Evolutionary conservation across 2,329 filamentous ascomycete genomes (phyloP).

Genomic region (Cytospora mali): DNA sequence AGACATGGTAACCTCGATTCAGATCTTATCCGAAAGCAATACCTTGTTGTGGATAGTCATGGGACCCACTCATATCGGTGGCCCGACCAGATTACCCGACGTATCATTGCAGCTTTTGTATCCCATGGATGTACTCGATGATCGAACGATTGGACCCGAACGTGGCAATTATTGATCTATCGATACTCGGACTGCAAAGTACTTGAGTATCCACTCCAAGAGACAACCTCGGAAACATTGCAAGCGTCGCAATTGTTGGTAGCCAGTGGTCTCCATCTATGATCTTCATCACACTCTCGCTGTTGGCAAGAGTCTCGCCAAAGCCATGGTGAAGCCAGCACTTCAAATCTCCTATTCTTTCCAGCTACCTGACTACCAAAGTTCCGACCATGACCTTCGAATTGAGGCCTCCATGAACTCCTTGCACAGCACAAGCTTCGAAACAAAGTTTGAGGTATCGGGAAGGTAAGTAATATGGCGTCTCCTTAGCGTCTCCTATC

Average conservation of each 20-base stretch:
- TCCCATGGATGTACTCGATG: not conserved
- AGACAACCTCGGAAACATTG: too few relatives aligned
- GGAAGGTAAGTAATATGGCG: not conserved
- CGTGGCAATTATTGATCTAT: not conserved
- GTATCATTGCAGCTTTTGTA: not conserved
- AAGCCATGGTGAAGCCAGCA: too few relatives aligned
- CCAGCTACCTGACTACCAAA: not conserved
- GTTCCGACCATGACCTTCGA: not conserved
- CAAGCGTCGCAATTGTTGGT: not conserved
- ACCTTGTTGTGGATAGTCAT: not conserved
- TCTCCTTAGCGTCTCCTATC: not conserved
- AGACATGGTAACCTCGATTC: too few relatives aligned
- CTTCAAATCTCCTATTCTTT: not conserved
- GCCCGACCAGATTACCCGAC: not conserved
- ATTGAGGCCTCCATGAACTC: not conserved
- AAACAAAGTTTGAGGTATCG: not conserved
- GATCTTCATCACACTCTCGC: too few relatives aligned
- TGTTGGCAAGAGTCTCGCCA: not conserved
- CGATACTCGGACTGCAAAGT: not conserved
- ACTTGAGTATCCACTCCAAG: too few relatives aligned
- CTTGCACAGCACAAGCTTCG: not conserved
- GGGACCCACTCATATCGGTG: not conserved
- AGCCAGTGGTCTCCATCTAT: not conserved
- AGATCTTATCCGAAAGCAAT: too few relatives aligned
- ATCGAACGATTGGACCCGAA: not conserved